Conservation (phyloP, 495 filamentous ascomycete genomes). For the Hypoxylon perforatum region DNA sequence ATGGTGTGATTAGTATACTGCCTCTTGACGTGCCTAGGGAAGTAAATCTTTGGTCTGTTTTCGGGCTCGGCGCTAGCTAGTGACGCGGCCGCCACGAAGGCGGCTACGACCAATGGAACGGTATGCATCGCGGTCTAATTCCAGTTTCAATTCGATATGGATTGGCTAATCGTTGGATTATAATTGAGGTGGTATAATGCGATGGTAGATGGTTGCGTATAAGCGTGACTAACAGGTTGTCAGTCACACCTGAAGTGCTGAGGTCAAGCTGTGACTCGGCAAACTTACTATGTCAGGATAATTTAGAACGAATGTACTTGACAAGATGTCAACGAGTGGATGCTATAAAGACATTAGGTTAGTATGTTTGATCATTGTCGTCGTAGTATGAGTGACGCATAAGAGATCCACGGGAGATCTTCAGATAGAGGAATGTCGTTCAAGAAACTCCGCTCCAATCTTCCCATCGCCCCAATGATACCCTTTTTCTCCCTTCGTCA, state of each 20-base stretch:
- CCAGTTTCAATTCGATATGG: slow-evolving; percentile 32
- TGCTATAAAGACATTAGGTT: slow-evolving; percentile 49
- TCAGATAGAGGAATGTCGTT: slow-evolving; percentile 11
- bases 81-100: slow-evolving; percentile 62
- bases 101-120: slow-evolving; percentile 61
- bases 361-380: slow-evolving; percentile 31
- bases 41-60: slow-evolving; percentile 65
- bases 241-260: slow-evolving; percentile 39
- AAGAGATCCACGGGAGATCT: slow-evolving; percentile 38
- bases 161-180: slow-evolving; percentile 33
- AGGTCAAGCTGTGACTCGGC: slow-evolving; percentile 21
- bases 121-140: slow-evolving; percentile 57
- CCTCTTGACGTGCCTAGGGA: slow-evolving; percentile 69
- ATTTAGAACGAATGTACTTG: slow-evolving; percentile 72
- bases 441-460: slow-evolving; percentile 25
- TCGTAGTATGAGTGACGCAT: slow-evolving; percentile 17
- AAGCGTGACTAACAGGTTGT: slow-evolving; percentile 46
- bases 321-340: slow-evolving; percentile 70
- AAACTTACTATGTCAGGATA: slow-evolving; percentile 63
- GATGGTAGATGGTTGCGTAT: slow-evolving; percentile 34
- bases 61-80: slow-evolving; percentile 57
- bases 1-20: slow-evolving; percentile 62
- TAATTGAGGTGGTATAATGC: slow-evolving; percentile 23
- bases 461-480: slow-evolving; percentile 7
- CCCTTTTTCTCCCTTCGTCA: neutral